phyloP scores from a whole-genome alignment of 768 basidiomycete species.

The Trametes meyenii region DNA sequence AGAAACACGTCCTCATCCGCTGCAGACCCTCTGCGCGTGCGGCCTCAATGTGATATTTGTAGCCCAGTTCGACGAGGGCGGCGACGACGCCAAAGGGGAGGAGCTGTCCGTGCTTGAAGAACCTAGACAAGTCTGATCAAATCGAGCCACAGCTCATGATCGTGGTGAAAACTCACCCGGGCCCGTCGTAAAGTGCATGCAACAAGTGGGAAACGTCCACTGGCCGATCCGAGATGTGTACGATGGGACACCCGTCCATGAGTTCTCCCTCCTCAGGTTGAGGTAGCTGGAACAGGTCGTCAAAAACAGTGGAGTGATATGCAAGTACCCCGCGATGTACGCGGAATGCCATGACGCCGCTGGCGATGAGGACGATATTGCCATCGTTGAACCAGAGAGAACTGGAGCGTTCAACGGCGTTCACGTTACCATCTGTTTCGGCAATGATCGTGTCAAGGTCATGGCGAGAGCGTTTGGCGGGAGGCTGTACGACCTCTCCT shows the following conservation, averaged over 20 bases:
- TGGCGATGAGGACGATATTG: slow-evolving; percentile 19
- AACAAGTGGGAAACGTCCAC: slow-evolving; percentile 7
- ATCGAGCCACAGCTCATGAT: too few species aligned
- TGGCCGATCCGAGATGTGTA: slow-evolving; percentile 15
- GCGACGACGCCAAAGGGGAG: not conserved
- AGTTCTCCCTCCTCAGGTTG: not conserved
- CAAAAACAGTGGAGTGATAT: slow-evolving; percentile 21
- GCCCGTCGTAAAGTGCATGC: slow-evolving; percentile 2
- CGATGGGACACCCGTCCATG: slow-evolving; percentile 15
- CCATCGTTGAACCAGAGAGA: slow-evolving; percentile 17
- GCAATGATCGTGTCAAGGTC: too few species aligned
- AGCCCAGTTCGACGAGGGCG: not conserved
- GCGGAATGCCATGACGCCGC: slow-evolving; percentile 9
- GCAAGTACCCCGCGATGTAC: slow-evolving; percentile 23
- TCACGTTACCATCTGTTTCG: too few species aligned
- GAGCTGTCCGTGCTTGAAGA: not conserved
- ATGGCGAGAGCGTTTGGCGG: too few species aligned
- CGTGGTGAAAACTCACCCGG: not conserved
- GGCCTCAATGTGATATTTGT: slow-evolving; percentile 10
- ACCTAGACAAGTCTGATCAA: too few species aligned
- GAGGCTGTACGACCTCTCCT: too few species aligned
- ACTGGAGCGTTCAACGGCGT: not conserved
- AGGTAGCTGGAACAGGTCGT: slow-evolving; percentile 19
- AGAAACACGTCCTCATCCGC: not conserved
- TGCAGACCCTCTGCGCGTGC: not conserved